A percentile compares a stretch with the other conserved stretches of the same genome.
These are phyloP conservation scores for Polytrichum formosum DNA, from an alignment of 225 moss, liverwort and hornwort genomes.

Conservation along the genomic window DNA sequence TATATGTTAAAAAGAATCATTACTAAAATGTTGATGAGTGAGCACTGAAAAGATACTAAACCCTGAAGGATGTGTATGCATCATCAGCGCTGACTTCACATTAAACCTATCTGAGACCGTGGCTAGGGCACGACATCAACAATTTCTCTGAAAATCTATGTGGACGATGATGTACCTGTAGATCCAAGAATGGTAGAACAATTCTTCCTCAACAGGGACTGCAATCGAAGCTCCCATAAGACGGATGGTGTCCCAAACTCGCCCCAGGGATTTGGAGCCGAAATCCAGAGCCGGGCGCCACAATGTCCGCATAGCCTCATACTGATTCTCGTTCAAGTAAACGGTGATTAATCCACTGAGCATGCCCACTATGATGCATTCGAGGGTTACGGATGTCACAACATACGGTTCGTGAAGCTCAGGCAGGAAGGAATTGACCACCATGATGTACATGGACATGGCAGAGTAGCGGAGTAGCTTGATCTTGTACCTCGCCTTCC, in stretches of 20 bases:
- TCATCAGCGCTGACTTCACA: too few species aligned
- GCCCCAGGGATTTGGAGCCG: conserved; percentile 32
- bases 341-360: conserved; percentile 67
- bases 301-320: conserved; percentile 61
- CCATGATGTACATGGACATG: conserved; percentile 43
- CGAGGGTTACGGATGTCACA: conserved; percentile 22
- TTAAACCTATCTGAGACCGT: too few species aligned
- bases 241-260: conserved; percentile 64
- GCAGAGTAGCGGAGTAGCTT: conserved; percentile 63
- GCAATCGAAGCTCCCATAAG: conserved; percentile 53
- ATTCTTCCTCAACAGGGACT: conserved; percentile 61
- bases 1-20: too few species aligned
- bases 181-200: conserved; percentile 80
- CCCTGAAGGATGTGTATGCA: too few species aligned
- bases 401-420: conserved; percentile 60
- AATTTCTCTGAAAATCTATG: too few species aligned
- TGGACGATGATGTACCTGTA: conserved; percentile 25
- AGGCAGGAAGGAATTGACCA: conserved; percentile 45
- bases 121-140: too few species aligned
- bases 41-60: too few species aligned
- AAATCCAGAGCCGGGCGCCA: conserved; percentile 75
- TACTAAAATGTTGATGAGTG: too few species aligned
- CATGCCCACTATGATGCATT: conserved; percentile 60
- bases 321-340: conserved; percentile 73
- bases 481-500: conserved; percentile 71